Percentiles rank a stretch among this genome's conserved stretches.
Evolutionary conservation across 2,329 filamentous ascomycete species (phyloP).

Genomic region (Fulvia fulva): DNA sequence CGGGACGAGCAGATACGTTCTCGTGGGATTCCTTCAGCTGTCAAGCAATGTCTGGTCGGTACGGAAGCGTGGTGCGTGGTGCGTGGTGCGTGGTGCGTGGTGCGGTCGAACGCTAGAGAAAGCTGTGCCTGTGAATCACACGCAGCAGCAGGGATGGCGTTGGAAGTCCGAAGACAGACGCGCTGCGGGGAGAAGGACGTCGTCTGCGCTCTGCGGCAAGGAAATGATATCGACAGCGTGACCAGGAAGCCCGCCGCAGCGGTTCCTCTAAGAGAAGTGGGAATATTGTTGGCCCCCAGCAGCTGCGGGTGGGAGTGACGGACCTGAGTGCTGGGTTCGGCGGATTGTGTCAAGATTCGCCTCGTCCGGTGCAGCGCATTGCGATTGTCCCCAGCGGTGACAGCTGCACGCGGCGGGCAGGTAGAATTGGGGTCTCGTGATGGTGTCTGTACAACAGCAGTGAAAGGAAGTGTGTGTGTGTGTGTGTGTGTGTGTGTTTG

Average conservation of each 20-base stretch:
- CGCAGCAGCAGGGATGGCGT: not conserved
- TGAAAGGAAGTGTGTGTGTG: no score
- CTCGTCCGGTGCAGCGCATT: not conserved
- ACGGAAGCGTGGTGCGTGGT: conserved; percentile 3
- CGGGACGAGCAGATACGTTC: conserved; percentile 7
- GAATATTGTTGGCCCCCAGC: not conserved
- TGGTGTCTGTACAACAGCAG: conserved; percentile 5
- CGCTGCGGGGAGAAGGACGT: not conserved
- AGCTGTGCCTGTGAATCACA: not conserved
- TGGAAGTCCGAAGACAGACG: not conserved
- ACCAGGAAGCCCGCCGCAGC: not conserved
- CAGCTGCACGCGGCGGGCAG: conserved; percentile 8
- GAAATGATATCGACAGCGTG: not conserved
- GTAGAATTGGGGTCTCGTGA: conserved; percentile 2
- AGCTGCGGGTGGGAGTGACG: conserved; percentile 1
- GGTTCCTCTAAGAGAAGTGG: no score
- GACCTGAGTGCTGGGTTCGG: not conserved
- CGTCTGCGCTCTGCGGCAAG: not conserved
- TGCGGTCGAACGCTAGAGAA: conserved; percentile 4
- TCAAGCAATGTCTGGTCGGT: conserved; percentile 12
- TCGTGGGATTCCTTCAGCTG: conserved; percentile 8
- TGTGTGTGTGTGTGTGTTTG: no score
- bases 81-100: conserved; percentile 14
- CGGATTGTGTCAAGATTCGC: not conserved
- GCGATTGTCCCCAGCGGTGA: not conserved